Percentiles rank a stretch among this genome's conserved stretches.
phyloP scores from a whole-genome alignment of 1,284 basidiomycete genomes.

The Psilocybe mexicana region DNA sequence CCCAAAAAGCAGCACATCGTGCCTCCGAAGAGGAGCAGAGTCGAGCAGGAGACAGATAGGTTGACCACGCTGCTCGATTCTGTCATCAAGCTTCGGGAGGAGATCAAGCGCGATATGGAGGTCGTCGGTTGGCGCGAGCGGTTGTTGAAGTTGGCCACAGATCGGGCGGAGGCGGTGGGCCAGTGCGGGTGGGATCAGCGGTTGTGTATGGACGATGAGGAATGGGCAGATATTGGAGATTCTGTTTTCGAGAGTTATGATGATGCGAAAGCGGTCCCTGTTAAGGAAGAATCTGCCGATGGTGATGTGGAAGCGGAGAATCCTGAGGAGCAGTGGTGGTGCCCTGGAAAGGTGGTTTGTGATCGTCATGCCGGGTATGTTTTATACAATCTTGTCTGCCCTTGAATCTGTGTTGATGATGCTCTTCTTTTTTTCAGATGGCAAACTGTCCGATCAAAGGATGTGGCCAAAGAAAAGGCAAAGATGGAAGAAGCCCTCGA shows the following conservation, averaged over 20 bases:
- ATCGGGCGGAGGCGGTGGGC: conserved; percentile 55
- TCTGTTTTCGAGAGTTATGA: conserved; percentile 71
- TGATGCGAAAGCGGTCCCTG: conserved; percentile 33
- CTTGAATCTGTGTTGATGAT: not conserved
- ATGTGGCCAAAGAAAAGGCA: conserved; percentile 71
- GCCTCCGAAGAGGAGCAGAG: conserved; percentile 40
- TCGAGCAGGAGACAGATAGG: conserved; percentile 52
- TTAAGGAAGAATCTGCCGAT: conserved; percentile 32
- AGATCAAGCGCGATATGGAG: conserved; percentile 66
- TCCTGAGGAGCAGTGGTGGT: conserved; percentile 58
- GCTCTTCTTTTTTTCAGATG: conserved; percentile 47
- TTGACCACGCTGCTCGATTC: conserved; percentile 53
- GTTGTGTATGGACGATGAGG: conserved; percentile 76
- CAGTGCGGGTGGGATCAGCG: conserved; percentile 85
- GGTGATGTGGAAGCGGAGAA: conserved; percentile 39
- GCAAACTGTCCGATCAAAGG: conserved; percentile 73
- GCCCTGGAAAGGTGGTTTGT: conserved; percentile 70
- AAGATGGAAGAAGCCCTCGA: conserved; percentile 61
- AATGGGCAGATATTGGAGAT: conserved; percentile 65
- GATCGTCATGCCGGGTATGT: conserved; percentile 75
- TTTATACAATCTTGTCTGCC: not conserved
- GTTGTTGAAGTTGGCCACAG: conserved; percentile 62
- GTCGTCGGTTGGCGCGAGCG: conserved; percentile 66
- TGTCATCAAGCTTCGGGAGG: conserved; percentile 58
- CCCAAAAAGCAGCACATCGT: conserved; percentile 21